Conservation (phyloP, 2,329 filamentous ascomycete species). For the Calonectria honghensis region DNA sequence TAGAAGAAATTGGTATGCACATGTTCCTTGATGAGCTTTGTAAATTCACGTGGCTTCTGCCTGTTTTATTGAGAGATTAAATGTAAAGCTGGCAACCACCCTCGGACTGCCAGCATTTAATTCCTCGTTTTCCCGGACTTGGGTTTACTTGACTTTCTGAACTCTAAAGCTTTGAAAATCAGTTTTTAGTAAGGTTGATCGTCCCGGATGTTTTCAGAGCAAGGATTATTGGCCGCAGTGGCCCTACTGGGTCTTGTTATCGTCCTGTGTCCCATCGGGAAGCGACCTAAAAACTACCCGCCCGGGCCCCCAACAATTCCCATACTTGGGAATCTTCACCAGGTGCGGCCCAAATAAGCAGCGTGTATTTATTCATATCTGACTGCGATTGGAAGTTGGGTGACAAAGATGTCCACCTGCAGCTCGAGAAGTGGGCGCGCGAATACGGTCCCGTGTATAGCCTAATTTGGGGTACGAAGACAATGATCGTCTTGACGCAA, state of each 20-base stretch:
- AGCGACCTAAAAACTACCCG: conserved; percentile 13
- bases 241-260: not conserved
- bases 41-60: not conserved
- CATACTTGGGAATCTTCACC: conserved; percentile 12
- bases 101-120: not conserved
- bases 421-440: not conserved
- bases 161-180: not conserved
- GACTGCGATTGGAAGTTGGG: not conserved
- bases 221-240: not conserved
- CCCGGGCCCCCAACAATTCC: conserved; percentile 7
- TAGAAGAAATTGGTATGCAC: not conserved
- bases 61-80: not conserved
- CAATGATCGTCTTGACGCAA: not conserved
- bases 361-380: not conserved
- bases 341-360: not conserved
- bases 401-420: not conserved
- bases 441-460: conserved; percentile 10
- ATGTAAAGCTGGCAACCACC: not conserved
- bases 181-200: too few species aligned
- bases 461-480: conserved; percentile 3
- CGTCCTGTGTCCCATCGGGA: not conserved
- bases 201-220: not conserved
- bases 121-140: too few species aligned
- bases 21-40: not conserved
- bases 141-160: not conserved